Base-by-base conservation (phyloP, 108 stramenopile species). In the Stephanodiscus minutulus region DNA sequence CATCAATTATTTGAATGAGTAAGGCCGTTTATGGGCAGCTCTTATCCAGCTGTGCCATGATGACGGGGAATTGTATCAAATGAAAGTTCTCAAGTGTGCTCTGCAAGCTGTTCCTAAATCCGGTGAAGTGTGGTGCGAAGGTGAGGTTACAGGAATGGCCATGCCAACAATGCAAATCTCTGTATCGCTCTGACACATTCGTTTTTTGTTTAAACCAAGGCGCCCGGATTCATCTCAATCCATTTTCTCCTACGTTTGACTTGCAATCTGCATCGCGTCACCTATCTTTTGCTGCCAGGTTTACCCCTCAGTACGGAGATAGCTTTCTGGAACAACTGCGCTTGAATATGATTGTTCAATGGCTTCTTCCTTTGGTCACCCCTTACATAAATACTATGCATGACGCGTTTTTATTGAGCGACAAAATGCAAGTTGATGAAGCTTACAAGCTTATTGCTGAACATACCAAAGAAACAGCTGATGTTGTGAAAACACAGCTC, bases 71-170 rank as follows among this genome's bases (percentile, higher is more conserved):
- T 61, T 78, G 55, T 81, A 82, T 44, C 96, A 96, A 74, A 77
- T 85, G 39, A 61, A 77, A 7, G 80, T 89, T 2, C 76, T 98
- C 33, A 87, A 85, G 62, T 77, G 69, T 56, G 97, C 98, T 8
- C 72, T 98, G 53, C 86, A 88, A 71, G 92, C 93, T 39, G 97
- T 97, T 21, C 98, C 97, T 15, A 99, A 99, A 76, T 95, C 94
- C 53, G 97, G 98, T 12, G 98, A 99, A 67, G 98, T 99, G 2
- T 98, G 98, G 98, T 97, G 97, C 70, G 98, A 98, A 82, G 96
- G 92, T 20, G 28, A 64, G 86, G 81, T 33, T 31, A 28, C 13
- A 25, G 36, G 6, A 54, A 3, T 12, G 6, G 17, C 27, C 57
- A 58, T 58, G 4, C 57, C n/a, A 58, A 36, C 12, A 58, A 35